Evolutionary conservation across 2,329 filamentous ascomycete species (phyloP).

Genomic region (Penicillium sp.): DNA sequence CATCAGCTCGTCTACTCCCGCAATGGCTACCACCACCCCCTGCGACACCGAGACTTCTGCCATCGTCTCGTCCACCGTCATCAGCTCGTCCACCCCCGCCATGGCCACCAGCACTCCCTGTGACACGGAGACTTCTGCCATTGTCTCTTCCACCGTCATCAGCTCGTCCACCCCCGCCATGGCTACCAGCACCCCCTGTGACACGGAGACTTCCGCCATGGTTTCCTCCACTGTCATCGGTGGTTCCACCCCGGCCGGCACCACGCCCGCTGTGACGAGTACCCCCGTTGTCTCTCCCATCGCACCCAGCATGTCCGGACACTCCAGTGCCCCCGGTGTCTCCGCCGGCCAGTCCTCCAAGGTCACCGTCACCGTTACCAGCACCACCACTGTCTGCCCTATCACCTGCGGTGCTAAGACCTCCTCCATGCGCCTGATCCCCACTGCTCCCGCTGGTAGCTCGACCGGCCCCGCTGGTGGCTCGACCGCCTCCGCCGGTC

Average conservation of each 20-base stretch:
- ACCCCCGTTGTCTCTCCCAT: background rate
- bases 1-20: background rate
- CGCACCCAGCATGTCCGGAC: background rate
- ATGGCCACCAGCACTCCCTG: background rate
- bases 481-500: slow-evolving; percentile 1
- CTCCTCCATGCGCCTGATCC: slow-evolving; percentile 8
- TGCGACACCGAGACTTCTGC: slow-evolving; percentile 5
- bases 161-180: background rate
- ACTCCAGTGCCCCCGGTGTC: slow-evolving; percentile 1
- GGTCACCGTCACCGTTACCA: slow-evolving; percentile 5
- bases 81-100: background rate
- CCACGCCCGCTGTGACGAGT: background rate
- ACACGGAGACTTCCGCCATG: too few relatives aligned
- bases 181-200: too few relatives aligned
- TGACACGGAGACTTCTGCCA: slow-evolving; percentile 5
- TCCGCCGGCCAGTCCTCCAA: slow-evolving; percentile 3
- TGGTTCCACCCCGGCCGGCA: background rate
- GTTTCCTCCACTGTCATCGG: slow-evolving; percentile 1
- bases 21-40: background rate
- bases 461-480: slow-evolving; percentile 1
- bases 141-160: background rate
- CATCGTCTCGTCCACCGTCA: background rate
- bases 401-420: slow-evolving; percentile 5
- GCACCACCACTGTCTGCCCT: slow-evolving; percentile 10
- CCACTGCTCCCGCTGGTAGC: slow-evolving; percentile 9